These are phyloP conservation scores for Ceriops zippeliana DNA, from an alignment of 345 rosid species.

Conservation along the genomic window DNA sequence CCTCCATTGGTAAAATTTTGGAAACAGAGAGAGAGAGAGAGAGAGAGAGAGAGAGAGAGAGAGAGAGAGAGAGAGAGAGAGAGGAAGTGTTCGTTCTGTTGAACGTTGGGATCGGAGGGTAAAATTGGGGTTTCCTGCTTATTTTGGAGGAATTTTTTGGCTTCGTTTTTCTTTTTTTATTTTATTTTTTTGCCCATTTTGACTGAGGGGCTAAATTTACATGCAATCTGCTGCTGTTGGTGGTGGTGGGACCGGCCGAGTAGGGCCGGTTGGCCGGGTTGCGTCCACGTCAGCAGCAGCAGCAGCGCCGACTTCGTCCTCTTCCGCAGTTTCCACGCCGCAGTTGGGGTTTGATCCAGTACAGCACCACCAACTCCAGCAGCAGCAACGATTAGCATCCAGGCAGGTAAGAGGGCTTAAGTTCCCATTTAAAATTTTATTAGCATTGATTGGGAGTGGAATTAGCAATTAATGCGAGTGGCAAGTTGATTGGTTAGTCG, in stretches of 20 bases:
- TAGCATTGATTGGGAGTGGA: neutral
- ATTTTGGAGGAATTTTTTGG: constrained; percentile 50
- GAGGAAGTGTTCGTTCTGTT: constrained; percentile 27
- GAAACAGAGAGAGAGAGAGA: constrained; percentile 25
- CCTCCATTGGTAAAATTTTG: neutral
- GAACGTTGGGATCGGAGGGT: constrained; percentile 66
- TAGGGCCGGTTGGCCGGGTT: constrained; percentile 70
- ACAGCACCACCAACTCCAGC: constrained; percentile 57
- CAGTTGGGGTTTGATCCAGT: constrained; percentile 60
- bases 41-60: constrained; percentile 21
- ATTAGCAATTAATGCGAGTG: constrained; percentile 29
- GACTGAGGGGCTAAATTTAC: constrained; percentile 29
- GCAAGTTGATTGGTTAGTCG: constrained; percentile 6
- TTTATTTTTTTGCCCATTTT: constrained; percentile 2
- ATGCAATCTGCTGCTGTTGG: constrained; percentile 81
- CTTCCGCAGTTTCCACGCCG: constrained; percentile 78
- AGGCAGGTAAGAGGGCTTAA: constrained; percentile 49
- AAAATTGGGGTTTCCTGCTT: constrained; percentile 20
- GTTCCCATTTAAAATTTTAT: constrained; percentile 6
- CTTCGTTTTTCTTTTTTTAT: constrained; percentile 5
- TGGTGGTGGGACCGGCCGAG: constrained; percentile 74
- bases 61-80: constrained; percentile 21
- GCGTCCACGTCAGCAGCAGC: constrained; percentile 74
- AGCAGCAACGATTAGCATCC: constrained; percentile 44
- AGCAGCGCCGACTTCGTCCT: constrained; percentile 88